Evolutionary conservation across 176 grass and related monocot genomes (phyloP), one percentile per base, ranked within the genome.

Genomic region (Chrysopogon serrulatus): DNA sequence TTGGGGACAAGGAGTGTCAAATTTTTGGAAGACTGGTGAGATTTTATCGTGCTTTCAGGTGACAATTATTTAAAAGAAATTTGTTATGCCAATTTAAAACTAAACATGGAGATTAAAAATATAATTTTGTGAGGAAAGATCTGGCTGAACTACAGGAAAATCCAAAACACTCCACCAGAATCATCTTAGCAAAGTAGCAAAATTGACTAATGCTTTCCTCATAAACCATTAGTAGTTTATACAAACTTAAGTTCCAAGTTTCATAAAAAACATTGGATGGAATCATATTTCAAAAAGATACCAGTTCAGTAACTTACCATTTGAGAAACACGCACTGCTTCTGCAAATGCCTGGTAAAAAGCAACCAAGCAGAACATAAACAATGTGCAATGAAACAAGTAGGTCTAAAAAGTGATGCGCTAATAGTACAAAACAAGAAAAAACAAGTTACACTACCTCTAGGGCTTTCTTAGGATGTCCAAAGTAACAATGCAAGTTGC

Each of bases 301-400:
- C 30, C 27, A 87, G 16, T 74, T 86, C 23, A 48, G 53, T 90
- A 81, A 84, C 68, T 84, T 82, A 98, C 96, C 92, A 90, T 94
- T 92, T 98, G 96, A 64, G 93, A 98, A 85, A 98, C 89, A 74
- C 91, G 91, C 59, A 98, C 88, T 88, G 96, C 93, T 88, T 98
- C 96, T 77, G 86, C 91, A 83, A 98, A 86, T 73, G 93, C 96
- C 96, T 98, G 91, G 72, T 91, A 88, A 60, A 73, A 71, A 90
- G 79, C 23, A 86, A 93, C 10, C 31, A 68, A 49, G 56, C 19
- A 45, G 23, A 82, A 81, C 45, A 80, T 60, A 57, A 86, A 32
- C 27, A 82, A 68, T 75, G 66, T 79, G 72, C 16, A 40, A 78
- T 49, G 63, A 87, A 77, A 61, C 7, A 82, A 72, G 61, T 21